Evolutionary conservation across 768 basidiomycete species (phyloP).

Genomic region (Agrocybe pediades): DNA sequence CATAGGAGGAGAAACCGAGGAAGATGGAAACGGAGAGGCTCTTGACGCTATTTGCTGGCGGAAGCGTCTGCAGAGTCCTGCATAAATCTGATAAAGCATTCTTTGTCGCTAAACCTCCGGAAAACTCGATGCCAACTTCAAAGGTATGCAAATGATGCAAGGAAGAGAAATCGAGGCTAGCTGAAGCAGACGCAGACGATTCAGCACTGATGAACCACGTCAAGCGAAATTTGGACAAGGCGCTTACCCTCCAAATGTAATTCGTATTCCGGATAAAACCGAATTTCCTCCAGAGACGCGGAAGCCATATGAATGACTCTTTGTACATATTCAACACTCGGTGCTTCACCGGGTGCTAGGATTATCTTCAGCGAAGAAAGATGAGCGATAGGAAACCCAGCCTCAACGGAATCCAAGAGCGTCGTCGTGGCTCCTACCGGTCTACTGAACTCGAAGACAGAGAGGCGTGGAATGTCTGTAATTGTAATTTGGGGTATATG

Average conservation of each 20-base stretch:
- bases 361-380: neutral
- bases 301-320: constrained; percentile 1
- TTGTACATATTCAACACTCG: neutral
- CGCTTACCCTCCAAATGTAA: neutral
- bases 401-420: too few relatives aligned
- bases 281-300: constrained; percentile 5
- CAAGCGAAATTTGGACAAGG: neutral
- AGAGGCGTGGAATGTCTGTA: neutral
- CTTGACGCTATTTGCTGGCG: neutral
- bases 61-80: constrained; percentile 3
- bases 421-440: neutral
- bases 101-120: neutral
- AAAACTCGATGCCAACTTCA: neutral
- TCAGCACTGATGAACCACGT: neutral
- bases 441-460: neutral
- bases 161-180: neutral
- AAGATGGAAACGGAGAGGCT: neutral
- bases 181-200: neutral
- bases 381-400: neutral
- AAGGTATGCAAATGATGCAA: neutral
- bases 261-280: neutral
- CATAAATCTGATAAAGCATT: constrained; percentile 2
- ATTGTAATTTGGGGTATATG: neutral
- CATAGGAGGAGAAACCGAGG: neutral
- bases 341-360: neutral